Conservation (phyloP, 306 rosid species). For the Malus orientalis region DNA sequence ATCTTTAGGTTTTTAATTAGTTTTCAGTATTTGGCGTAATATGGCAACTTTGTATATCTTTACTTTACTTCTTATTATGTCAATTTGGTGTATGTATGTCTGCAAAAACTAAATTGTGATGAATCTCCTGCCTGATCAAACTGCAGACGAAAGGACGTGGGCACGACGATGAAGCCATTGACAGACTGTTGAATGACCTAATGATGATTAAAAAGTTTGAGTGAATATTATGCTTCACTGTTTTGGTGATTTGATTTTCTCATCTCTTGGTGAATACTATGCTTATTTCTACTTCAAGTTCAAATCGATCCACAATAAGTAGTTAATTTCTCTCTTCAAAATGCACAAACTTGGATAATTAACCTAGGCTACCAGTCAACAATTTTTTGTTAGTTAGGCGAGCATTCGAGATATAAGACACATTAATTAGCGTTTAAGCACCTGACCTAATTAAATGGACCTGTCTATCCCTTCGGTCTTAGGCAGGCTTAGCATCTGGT, state of each 20-base stretch:
- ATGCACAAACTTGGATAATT: not conserved
- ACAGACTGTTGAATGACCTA: slow-evolving; percentile 23
- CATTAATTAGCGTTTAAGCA: not conserved
- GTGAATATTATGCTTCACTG: not conserved
- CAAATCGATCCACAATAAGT: not conserved
- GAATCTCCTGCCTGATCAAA: not conserved
- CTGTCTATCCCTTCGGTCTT: not conserved
- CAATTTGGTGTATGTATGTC: not conserved
- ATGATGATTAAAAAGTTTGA: slow-evolving; percentile 32
- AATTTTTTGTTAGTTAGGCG: not conserved
- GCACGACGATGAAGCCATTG: slow-evolving; percentile 12
- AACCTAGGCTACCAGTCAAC: not conserved
- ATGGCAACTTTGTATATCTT: not conserved
- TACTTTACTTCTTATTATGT: not conserved
- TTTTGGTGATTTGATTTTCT: not conserved
- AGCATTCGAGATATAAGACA: not conserved
- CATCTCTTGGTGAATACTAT: not conserved
- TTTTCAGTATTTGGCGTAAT: not conserved
- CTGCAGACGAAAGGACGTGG: slow-evolving; percentile 15
- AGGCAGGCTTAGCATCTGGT: not conserved
- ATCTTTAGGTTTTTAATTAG: not conserved
- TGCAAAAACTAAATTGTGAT: not conserved
- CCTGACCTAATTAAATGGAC: not conserved
- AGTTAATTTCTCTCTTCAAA: not conserved
- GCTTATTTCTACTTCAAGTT: not conserved